These are phyloP conservation scores for Nicotiana tabacum DNA, from an alignment of 257 asterid genomes.

Conservation along the genomic window DNA sequence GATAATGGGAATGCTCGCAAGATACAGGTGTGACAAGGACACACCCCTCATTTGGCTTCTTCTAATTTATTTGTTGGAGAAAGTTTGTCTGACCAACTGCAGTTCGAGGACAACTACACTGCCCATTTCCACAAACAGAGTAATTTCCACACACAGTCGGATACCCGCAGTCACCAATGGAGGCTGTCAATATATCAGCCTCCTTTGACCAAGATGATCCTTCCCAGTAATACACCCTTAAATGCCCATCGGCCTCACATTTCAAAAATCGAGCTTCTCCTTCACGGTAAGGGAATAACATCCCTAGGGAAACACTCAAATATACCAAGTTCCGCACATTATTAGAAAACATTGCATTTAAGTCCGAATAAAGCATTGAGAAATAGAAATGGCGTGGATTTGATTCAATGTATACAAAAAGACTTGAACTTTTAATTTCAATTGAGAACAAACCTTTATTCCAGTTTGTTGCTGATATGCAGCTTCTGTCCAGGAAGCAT, in stretches of 20 bases:
- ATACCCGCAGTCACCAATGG: not conserved
- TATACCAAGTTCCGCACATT: too few species aligned
- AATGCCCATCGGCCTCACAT: constrained; percentile 11
- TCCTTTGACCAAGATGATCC: not conserved
- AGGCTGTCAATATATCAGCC: not conserved
- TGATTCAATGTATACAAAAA: not conserved
- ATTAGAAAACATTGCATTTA: too few species aligned
- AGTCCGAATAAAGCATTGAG: too few species aligned
- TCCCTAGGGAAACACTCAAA: too few species aligned
- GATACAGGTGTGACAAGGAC: constrained; percentile 6
- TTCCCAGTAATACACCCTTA: not conserved
- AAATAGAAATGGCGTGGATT: too few species aligned
- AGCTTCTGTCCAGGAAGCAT: not conserved
- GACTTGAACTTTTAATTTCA: not conserved
- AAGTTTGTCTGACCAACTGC: not conserved
- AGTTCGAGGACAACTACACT: constrained; percentile 14
- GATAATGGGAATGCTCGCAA: constrained; percentile 5
- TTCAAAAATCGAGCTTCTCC: not conserved
- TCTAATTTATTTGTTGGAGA: not conserved
- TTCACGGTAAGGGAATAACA: too few species aligned
- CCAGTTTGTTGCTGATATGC: not conserved
- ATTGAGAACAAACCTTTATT: not conserved
- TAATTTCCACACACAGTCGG: constrained; percentile 17
- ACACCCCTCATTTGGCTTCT: constrained; percentile 16
- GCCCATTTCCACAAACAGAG: constrained; percentile 10